Conservation (phyloP, 306 rosid genomes). For the Dalbergia cochinchinensis region DNA sequence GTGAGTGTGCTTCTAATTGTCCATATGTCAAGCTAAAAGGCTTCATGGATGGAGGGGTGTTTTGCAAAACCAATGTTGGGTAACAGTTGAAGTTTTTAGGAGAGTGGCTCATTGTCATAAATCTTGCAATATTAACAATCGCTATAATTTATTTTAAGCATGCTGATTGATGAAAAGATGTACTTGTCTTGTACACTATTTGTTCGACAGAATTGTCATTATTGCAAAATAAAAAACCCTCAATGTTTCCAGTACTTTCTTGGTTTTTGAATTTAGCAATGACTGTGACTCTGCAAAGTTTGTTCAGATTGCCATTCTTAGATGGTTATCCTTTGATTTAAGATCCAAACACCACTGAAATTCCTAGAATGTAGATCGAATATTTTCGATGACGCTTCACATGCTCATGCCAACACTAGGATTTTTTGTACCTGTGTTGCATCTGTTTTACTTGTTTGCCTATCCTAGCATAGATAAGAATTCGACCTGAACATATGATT, state of each 20-base stretch:
- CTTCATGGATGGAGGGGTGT: neutral
- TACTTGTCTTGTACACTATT: neutral
- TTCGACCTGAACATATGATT: slow-evolving; percentile 14
- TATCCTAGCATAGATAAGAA: neutral
- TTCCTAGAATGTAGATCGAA: neutral
- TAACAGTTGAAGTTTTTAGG: neutral
- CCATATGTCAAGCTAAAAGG: neutral
- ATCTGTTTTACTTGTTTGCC: neutral
- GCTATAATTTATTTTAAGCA: neutral
- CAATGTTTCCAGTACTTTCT: slow-evolving; percentile 2
- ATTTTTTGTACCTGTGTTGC: neutral
- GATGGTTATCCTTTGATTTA: neutral
- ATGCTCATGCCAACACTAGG: neutral
- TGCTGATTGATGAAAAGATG: slow-evolving; percentile 16
- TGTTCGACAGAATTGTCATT: neutral
- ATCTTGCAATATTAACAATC: neutral
- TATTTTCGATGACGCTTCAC: neutral
- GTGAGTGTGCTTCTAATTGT: neutral
- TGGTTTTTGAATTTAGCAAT: neutral
- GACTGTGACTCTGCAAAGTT: neutral
- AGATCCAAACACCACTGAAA: slow-evolving; percentile 7
- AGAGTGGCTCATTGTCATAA: neutral
- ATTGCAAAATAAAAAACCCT: neutral
- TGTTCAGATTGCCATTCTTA: neutral
- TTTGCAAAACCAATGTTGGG: neutral